Conservation (phyloP, 2,329 filamentous ascomycete genomes). For the Trichoderma gracile region DNA sequence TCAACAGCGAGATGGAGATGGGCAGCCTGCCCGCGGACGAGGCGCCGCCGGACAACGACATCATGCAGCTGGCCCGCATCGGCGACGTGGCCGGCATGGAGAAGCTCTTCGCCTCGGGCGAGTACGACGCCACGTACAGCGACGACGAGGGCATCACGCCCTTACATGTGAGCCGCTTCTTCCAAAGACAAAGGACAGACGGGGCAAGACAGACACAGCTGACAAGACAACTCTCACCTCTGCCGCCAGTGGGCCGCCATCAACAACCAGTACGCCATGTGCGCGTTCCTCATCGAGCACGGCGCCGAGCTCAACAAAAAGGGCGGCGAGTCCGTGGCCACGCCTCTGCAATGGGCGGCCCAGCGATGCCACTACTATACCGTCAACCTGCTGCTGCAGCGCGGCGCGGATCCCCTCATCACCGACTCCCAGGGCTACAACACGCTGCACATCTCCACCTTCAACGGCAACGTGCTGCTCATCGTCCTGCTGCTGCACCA, state of each 20-base stretch:
- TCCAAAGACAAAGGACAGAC: not conserved
- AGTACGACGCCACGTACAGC: conserved; percentile 76
- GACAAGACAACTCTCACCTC: conserved; percentile 27
- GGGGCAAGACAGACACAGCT: not conserved
- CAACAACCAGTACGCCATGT: conserved; percentile 97
- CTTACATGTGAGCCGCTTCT: conserved; percentile 69
- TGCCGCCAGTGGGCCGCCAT: conserved; percentile 88
- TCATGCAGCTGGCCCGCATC: conserved; percentile 91
- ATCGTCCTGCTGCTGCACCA: conserved; percentile 89
- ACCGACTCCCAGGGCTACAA: conserved; percentile 97
- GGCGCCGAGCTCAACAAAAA: conserved; percentile 93
- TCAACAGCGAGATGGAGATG: conserved; percentile 60
- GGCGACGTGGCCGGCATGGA: conserved; percentile 87
- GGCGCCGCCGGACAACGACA: conserved; percentile 62
- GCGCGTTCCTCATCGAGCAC: conserved; percentile 83
- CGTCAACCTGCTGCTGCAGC: conserved; percentile 85
- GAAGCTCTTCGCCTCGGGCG: conserved; percentile 81
- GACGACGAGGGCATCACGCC: conserved; percentile 96
- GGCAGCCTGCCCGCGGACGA: conserved; percentile 49
- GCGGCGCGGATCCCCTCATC: conserved; percentile 88
- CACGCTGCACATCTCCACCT: conserved; percentile 92
- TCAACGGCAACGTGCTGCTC: conserved; percentile 92
- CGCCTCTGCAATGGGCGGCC: conserved; percentile 93
- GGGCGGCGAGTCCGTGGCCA: conserved; percentile 92
- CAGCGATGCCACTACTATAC: conserved; percentile 97